Evolutionary conservation across 192 early-diverging fungal species (phyloP).

Genomic region (Phlyctochytrium planicorne): DNA sequence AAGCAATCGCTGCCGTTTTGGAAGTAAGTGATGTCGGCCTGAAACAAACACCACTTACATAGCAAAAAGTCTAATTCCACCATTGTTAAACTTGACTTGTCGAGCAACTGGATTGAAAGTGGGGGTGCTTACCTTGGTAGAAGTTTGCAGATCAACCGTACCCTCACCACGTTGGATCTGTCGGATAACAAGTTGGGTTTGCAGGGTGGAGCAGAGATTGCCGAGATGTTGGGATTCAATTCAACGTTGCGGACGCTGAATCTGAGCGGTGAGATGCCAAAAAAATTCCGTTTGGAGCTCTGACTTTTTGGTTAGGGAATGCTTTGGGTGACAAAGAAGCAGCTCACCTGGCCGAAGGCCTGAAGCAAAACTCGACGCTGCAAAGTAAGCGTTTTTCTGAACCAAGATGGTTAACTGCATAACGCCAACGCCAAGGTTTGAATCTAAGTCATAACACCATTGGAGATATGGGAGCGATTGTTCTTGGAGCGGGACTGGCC

Average conservation of each 20-base stretch:
- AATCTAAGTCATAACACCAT: conserved; percentile 54
- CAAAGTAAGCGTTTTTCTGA: conserved; percentile 24
- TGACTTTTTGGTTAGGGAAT: conserved; percentile 39
- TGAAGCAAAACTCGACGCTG: conserved; percentile 48
- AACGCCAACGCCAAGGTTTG: conserved; percentile 30
- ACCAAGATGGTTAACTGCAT: neutral
- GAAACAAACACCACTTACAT: neutral
- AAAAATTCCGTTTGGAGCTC: neutral
- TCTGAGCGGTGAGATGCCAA: conserved; percentile 30
- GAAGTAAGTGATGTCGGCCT: conserved; percentile 30
- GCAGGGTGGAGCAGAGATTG: conserved; percentile 36
- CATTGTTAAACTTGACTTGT: conserved; percentile 42
- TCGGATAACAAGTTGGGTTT: conserved; percentile 41
- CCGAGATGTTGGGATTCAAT: conserved; percentile 52
- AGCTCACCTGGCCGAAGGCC: conserved; percentile 36
- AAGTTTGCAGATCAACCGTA: conserved; percentile 41
- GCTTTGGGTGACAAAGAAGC: conserved; percentile 50
- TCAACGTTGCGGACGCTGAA: conserved; percentile 40
- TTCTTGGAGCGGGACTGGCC: conserved; percentile 41
- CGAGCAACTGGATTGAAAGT: conserved; percentile 42
- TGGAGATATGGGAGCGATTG: conserved; percentile 51
- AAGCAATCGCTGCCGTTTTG: conserved; percentile 48
- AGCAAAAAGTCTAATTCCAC: conserved; percentile 32
- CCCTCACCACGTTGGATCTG: conserved; percentile 36
- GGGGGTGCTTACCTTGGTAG: conserved; percentile 43